A percentile compares a stretch with the other conserved stretches of the same genome.
Conservation (phyloP, 163 green algal genomes). For the Scenedesmus sp. region DNA sequence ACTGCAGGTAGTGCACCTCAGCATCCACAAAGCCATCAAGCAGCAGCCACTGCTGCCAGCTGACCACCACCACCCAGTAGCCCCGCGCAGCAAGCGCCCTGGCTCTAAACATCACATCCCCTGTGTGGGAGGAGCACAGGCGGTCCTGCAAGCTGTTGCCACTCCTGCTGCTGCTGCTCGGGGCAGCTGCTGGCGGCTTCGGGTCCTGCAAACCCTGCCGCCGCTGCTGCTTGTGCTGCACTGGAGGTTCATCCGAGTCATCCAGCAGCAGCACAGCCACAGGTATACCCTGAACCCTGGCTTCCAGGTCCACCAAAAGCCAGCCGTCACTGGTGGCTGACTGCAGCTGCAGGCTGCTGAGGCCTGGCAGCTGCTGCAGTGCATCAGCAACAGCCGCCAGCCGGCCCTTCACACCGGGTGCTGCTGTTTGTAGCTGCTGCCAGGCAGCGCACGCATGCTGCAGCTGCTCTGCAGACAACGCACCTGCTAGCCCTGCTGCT, state of each 20-base stretch:
- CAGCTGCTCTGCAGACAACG: neutral
- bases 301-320: neutral
- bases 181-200: neutral
- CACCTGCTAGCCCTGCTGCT: neutral
- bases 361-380: slow-evolving; percentile 43
- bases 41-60: slow-evolving; percentile 22
- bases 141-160: neutral
- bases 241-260: neutral
- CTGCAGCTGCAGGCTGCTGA: neutral
- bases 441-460: neutral
- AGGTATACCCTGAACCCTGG: slow-evolving; percentile 3
- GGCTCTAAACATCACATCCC: slow-evolving; percentile 36
- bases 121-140: neutral
- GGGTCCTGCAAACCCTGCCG: neutral
- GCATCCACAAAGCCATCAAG: neutral
- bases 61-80: slow-evolving; percentile 16
- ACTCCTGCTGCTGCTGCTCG: neutral
- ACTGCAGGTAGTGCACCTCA: slow-evolving; percentile 9
- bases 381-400: neutral
- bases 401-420: neutral
- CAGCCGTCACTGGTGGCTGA: neutral
- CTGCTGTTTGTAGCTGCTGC: slow-evolving; percentile 22
- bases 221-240: slow-evolving; percentile 14
- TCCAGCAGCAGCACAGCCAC: slow-evolving; percentile 34
- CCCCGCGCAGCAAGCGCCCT: slow-evolving; percentile 14